Base-by-base conservation (phyloP, 345 rosid species). In the Murraya koenigii region DNA sequence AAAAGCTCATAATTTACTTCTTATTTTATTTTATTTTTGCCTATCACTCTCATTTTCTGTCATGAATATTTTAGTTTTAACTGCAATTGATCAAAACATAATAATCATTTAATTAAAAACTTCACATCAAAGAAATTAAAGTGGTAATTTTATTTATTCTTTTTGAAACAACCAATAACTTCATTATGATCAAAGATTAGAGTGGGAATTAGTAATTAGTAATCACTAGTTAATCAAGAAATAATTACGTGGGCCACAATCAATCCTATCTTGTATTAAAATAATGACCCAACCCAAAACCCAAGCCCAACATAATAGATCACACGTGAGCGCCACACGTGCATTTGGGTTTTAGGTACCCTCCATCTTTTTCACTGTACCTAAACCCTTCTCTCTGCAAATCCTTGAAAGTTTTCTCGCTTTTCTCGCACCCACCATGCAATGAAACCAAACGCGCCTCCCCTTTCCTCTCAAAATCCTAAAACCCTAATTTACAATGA, bases 401-500 rank as follows among this genome's bases (percentile, higher is more conserved):
- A 75, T 7, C 41, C 55, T 8, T 26, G 10, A 22, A 8, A 13
- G 13, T 13, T 65, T 70, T 30, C 7, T 49, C 38, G 19, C 23
- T 13, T 65, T 70, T 30, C 7, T 49, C 38, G 19, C 23, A 3
- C 11, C 44, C 35, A 3, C 20, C 66, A 67, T 78, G 68, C 63
- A 70, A 61, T 75, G 78, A 73, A 6, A 9, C 39, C 47, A 38
- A 54, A 68, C 33, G 32, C 73, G 8, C 1, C 35, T 78, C 19
- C 36, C 13, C 35, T 69, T 30, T 26, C 44, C 19, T 41, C 33
- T 58, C 25, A 1, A 17, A 26, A n/a, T 35, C 75, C 69, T 0
- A 49, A 63, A 72, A 9, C 75, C 76, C 71, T 33, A 3, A 32
- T 35, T 20, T 58, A 26, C 77, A 64, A 86, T 87, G 90, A 77